These are phyloP conservation scores for Biancaea sappan DNA, from an alignment of 306 rosid genomes.

Conservation along the genomic window DNA sequence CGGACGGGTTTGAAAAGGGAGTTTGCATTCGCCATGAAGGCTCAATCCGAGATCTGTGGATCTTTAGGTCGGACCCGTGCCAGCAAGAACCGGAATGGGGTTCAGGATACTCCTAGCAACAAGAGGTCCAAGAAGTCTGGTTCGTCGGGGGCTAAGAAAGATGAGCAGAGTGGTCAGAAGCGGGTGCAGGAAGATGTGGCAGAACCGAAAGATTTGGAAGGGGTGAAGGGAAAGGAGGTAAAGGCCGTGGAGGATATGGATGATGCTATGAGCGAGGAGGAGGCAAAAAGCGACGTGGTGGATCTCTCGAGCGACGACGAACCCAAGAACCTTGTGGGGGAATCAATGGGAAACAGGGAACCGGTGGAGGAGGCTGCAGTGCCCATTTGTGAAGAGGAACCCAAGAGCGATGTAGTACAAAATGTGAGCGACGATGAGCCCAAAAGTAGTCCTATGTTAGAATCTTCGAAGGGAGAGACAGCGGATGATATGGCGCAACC, in stretches of 20 bases:
- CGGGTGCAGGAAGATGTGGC: background rate
- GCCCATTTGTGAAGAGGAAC: conserved; percentile 44
- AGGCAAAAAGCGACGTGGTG: conserved; percentile 76
- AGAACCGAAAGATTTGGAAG: conserved; percentile 5
- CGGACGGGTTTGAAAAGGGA: conserved; percentile 70
- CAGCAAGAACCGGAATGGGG: conserved; percentile 35
- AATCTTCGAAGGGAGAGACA: conserved; percentile 28
- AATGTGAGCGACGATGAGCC: conserved; percentile 37
- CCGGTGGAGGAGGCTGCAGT: conserved; percentile 13
- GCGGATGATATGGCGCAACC: conserved; percentile 17
- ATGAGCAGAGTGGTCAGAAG: background rate
- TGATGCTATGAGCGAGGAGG: conserved; percentile 59
- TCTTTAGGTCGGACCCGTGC: conserved; percentile 64
- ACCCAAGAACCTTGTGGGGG: conserved; percentile 46
- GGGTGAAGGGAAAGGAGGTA: conserved; percentile 25
- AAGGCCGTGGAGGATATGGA: conserved; percentile 25
- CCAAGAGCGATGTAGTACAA: conserved; percentile 40
- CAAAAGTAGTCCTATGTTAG: background rate
- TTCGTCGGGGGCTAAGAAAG: background rate
- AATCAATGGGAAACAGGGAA: conserved; percentile 25
- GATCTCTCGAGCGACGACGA: conserved; percentile 72
- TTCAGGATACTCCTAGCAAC: background rate
- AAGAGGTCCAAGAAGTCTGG: conserved; percentile 43
- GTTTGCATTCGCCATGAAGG: conserved; percentile 66
- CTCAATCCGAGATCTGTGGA: conserved; percentile 53